Evolutionary conservation across 2,329 filamentous ascomycete genomes (phyloP), one percentile per base, ranked within the genome.

Genomic region (Rutstroemia sp.): DNA sequence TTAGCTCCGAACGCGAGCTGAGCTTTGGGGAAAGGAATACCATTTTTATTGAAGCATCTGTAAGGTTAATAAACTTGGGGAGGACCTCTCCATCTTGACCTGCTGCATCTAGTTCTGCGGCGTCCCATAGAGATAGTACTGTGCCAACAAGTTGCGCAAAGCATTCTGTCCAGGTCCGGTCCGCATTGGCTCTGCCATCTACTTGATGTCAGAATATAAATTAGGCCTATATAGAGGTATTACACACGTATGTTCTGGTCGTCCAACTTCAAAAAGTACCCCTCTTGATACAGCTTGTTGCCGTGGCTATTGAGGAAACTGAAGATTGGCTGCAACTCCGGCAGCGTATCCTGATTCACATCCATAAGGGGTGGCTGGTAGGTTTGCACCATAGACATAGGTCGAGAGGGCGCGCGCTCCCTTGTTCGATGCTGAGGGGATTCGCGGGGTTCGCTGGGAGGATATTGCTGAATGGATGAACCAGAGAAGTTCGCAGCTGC

Each of bases 1-100:
- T 71, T 60, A 68, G 59, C 51, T 34, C 10, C 30, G 30, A 34
- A 34, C 30, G 30, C 30, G 12, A 12, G 30, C 30, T 34, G 30
- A 58, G 51, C 61, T 51, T 42, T 18, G 46, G 52, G 25, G 34
- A 62, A 73, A 25, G 16, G 18, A 41, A 30, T 79, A 96, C 94
- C 91, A 97, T 96, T 73, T 95, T 96, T 65, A 99, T 91, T 0
- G 94, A 96, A 19, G 94, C 94, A 78, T 99, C 94, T 6, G 94
- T 95, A 58, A 99, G 75, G 69, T 99, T 99, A 71, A 99, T 92
- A 70, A 96, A 99, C 51, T 89, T 94, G 34, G 91, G 90, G 44
- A 92, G 76, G 49, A 95, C 88, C 68, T 95, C 89, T 62, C 86
- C 88, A 66, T 94, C 84, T 65, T 90, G 86, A 38, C 89, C 90